Evolutionary conservation across 805 yeast species (phyloP).

Genomic region (Yarrowia osloensis): DNA sequence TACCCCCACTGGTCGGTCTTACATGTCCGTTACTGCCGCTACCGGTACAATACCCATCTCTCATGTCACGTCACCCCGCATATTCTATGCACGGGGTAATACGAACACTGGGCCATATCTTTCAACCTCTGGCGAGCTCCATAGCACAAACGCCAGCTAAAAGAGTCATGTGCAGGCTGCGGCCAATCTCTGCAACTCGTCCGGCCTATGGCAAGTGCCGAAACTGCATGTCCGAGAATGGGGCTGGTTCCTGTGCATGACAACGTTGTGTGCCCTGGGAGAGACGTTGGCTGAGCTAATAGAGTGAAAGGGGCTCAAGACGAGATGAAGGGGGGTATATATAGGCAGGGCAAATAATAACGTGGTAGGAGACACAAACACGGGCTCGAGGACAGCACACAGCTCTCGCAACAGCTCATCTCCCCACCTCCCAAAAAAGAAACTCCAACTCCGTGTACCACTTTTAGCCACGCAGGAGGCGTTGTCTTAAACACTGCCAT

Average conservation of each 20-base stretch:
- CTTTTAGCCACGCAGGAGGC: constrained; percentile 1
- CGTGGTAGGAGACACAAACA: background rate
- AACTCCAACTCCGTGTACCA: background rate
- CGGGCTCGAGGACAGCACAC: background rate
- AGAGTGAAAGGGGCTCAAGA: too few species aligned
- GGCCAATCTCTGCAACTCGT: background rate
- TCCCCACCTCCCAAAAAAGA: background rate
- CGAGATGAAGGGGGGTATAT: too few species aligned
- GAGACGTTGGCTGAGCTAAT: background rate
- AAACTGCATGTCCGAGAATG: constrained; percentile 4
- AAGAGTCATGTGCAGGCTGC: background rate
- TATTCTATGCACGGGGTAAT: background rate
- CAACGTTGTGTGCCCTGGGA: background rate
- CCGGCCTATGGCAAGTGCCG: constrained; percentile 1
- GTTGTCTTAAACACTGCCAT: background rate
- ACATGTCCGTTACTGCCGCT: too few species aligned
- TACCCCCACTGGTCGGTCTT: too few species aligned
- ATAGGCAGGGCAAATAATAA: background rate
- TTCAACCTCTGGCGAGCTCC: background rate
- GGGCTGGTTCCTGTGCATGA: constrained; percentile 22
- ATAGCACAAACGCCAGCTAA: background rate
- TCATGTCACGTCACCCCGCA: background rate
- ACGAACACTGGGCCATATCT: background rate
- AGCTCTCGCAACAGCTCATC: background rate
- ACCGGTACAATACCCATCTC: too few species aligned